phyloP scores from a whole-genome alignment of 1,284 basidiomycete genomes.

The Ceratorhiza oryzae-sativae region DNA sequence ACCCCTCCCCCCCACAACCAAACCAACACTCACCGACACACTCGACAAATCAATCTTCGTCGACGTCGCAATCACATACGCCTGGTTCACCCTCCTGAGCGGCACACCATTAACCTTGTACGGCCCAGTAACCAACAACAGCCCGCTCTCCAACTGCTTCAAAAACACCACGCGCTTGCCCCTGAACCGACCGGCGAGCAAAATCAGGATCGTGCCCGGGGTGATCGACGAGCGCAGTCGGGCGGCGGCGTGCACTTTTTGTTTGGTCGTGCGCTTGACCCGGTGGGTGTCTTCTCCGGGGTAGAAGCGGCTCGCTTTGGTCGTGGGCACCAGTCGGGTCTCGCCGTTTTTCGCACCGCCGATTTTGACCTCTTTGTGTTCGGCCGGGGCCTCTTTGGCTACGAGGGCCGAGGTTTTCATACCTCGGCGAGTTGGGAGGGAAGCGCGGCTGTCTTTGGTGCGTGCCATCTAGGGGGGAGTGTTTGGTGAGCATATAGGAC shows the following conservation, averaged over 20 bases:
- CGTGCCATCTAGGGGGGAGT: conserved; percentile 22
- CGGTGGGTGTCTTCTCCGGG: conserved; percentile 92
- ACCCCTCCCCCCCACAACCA: conserved; percentile 16
- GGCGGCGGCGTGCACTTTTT: conserved; percentile 82
- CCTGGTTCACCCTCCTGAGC: conserved; percentile 97
- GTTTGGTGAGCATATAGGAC: conserved; percentile 5
- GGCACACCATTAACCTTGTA: conserved; percentile 99
- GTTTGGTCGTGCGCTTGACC: conserved; percentile 84
- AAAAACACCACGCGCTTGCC: conserved; percentile 99
- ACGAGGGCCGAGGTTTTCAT: conserved; percentile 78
- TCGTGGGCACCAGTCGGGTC: conserved; percentile 83
- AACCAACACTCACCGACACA: conserved; percentile 66
- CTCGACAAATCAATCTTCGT: conserved; percentile 89
- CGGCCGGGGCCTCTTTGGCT: conserved; percentile 64
- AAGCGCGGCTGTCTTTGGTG: conserved; percentile 36
- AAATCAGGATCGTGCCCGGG: conserved; percentile 94
- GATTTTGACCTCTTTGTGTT: conserved; percentile 80
- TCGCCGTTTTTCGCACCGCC: conserved; percentile 92
- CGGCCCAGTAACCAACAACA: conserved; percentile 96
- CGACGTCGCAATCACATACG: conserved; percentile 98
- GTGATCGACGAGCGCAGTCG: conserved; percentile 88
- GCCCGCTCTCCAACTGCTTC: conserved; percentile 93
- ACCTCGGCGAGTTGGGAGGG: conserved; percentile 52
- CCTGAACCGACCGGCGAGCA: conserved; percentile 97
- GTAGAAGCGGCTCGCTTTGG: conserved; percentile 94